Conservation (phyloP, 176 grass and related monocot genomes). For the Echinochloa phyllopogon region DNA sequence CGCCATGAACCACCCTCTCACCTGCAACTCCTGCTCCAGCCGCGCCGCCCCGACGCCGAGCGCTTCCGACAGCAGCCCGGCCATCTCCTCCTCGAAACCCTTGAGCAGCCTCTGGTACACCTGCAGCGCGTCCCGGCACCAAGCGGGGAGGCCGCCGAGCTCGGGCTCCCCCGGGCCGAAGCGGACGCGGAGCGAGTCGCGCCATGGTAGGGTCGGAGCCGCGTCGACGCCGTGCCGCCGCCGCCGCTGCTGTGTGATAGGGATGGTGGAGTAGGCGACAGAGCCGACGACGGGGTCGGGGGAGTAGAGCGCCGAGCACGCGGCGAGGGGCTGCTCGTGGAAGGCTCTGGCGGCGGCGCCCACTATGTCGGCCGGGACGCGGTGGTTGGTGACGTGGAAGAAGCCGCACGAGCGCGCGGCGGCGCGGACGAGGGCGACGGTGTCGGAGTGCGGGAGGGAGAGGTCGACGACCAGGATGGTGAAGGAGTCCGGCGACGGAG, state of each 20-base stretch:
- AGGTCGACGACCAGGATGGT: conserved; percentile 28
- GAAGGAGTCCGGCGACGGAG: not conserved
- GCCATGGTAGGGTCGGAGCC: conserved; percentile 35
- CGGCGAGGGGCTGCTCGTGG: conserved; percentile 43
- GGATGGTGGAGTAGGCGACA: conserved; percentile 53
- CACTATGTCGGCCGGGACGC: conserved; percentile 16
- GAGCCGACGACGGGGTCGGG: not conserved
- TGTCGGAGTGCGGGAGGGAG: conserved; percentile 32
- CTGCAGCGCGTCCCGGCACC: conserved; percentile 38
- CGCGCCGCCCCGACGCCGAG: conserved; percentile 28
- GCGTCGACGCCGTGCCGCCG: not conserved
- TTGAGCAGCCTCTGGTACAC: conserved; percentile 29
- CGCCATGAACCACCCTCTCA: conserved; percentile 42
- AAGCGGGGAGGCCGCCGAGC: conserved; percentile 25
- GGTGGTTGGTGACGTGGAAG: conserved; percentile 59
- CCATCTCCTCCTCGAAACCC: conserved; percentile 30
- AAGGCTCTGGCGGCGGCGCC: conserved; percentile 37
- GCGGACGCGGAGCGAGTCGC: conserved; percentile 41
- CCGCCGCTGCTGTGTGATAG: not conserved
- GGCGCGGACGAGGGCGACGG: conserved; percentile 32
- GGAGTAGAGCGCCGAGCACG: conserved; percentile 45
- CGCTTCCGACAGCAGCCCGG: conserved; percentile 51
- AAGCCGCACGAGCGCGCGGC: conserved; percentile 47
- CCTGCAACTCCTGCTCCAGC: conserved; percentile 36
- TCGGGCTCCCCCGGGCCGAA: conserved; percentile 35